Percentiles rank a stretch among this genome's conserved stretches.
Evolutionary conservation across 495 filamentous ascomycete species (phyloP).

Genomic region (Clohesyomyces aquaticus): DNA sequence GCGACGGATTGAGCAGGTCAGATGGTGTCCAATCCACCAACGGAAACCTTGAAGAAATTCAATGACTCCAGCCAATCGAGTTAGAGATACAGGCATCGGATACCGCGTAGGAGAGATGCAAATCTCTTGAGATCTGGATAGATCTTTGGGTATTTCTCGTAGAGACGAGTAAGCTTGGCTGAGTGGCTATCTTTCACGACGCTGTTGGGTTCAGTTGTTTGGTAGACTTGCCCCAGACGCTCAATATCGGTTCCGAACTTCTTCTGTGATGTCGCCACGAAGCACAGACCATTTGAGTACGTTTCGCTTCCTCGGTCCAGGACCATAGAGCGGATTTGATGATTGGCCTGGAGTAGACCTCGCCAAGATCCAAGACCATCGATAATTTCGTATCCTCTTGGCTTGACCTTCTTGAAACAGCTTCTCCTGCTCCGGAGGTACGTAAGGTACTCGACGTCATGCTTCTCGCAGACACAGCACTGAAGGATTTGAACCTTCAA

Average conservation of each 20-base stretch:
- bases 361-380: not conserved
- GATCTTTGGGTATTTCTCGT: slow-evolving; percentile 6
- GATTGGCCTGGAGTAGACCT: not conserved
- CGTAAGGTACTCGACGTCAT: not conserved
- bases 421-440: not conserved
- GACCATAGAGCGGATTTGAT: not conserved
- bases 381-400: not conserved
- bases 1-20: not conserved
- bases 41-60: slow-evolving; percentile 24
- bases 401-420: not conserved
- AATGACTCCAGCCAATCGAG: slow-evolving; percentile 10
- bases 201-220: slow-evolving; percentile 4
- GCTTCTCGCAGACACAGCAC: not conserved
- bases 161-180: not conserved
- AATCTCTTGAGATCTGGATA: slow-evolving; percentile 17
- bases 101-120: slow-evolving; percentile 12
- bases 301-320: not conserved
- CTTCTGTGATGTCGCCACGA: not conserved
- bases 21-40: not conserved
- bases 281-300: not conserved
- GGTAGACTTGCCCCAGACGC: slow-evolving; percentile 4
- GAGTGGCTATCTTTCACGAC: not conserved
- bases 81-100: slow-evolving; percentile 12
- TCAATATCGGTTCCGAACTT: not conserved
- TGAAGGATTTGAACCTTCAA: not conserved